Evolutionary conservation across 2,329 filamentous ascomycete genomes (phyloP).

Genomic region (Alternaria triticina): DNA sequence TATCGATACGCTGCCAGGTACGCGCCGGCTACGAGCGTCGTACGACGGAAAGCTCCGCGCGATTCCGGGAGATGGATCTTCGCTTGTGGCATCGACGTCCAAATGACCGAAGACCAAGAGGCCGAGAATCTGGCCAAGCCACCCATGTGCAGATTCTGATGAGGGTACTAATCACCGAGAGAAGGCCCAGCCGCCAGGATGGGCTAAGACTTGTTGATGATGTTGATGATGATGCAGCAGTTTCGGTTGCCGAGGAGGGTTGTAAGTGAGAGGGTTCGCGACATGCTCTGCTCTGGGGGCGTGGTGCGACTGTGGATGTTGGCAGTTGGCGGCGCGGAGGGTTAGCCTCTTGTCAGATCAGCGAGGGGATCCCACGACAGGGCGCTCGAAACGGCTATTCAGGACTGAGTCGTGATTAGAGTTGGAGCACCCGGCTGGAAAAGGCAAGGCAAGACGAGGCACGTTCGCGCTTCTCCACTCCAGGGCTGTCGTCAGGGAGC

Average conservation of each 20-base stretch:
- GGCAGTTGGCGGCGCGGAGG: neutral
- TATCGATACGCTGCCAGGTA: neutral
- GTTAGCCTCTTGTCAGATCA: neutral
- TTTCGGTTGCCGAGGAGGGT: neutral
- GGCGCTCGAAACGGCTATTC: constrained; percentile 1
- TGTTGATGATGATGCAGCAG: neutral
- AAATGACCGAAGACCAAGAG: neutral
- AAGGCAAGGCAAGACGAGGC: neutral
- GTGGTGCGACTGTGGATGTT: neutral
- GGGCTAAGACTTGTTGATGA: neutral
- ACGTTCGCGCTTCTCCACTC: neutral
- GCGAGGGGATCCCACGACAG: neutral
- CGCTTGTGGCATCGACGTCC: neutral
- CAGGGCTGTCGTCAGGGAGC: neutral
- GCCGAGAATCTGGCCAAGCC: neutral
- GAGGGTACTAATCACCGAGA: neutral
- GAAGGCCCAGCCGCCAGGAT: neutral
- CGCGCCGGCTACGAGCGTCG: neutral
- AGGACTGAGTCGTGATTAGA: neutral
- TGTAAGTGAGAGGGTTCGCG: neutral
- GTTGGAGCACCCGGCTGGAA: neutral
- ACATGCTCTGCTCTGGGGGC: neutral
- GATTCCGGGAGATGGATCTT: neutral
- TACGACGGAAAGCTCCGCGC: neutral
- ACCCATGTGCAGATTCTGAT: constrained; percentile 2